Conservation (phyloP, 768 basidiomycete genomes). For the Dentipellis sp. region DNA sequence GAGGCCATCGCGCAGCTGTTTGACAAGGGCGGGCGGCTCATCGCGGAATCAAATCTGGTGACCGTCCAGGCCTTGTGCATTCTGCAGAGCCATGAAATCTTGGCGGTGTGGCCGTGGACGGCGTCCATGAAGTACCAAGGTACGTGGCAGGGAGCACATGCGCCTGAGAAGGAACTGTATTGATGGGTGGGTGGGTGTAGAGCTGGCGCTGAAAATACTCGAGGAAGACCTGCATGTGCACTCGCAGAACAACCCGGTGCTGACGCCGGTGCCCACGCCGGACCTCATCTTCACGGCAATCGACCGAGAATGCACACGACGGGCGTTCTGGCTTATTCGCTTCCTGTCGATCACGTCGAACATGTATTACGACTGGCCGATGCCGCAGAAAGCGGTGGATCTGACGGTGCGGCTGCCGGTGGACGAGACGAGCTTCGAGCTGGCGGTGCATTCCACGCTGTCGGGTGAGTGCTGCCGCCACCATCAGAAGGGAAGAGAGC, state of each 20-base stretch:
- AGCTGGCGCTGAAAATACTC: conserved; percentile 58
- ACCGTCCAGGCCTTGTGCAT: conserved; percentile 72
- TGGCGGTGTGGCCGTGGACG: conserved; percentile 18
- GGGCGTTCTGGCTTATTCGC: conserved; percentile 75
- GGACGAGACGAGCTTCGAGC: conserved; percentile 75
- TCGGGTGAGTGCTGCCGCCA: conserved; percentile 4
- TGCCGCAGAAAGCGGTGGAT: conserved; percentile 32
- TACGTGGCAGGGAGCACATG: conserved; percentile 14
- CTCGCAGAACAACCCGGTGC: conserved; percentile 49
- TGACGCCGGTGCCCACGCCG: conserved; percentile 48
- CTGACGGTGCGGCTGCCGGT: conserved; percentile 62
- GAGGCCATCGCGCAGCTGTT: conserved; percentile 65
- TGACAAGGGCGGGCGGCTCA: conserved; percentile 53
- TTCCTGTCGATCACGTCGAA: conserved; percentile 43
- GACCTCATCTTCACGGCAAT: conserved; percentile 53
- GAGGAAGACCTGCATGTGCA: conserved; percentile 60
- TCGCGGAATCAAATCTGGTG: conserved; percentile 53
- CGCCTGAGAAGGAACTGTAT: neutral
- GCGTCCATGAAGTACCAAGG: conserved; percentile 15
- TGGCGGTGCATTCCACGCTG: conserved; percentile 22
- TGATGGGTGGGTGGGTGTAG: conserved; percentile 24
- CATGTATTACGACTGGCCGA: conserved; percentile 28
- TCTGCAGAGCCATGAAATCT: conserved; percentile 57
- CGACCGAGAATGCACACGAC: conserved; percentile 71
- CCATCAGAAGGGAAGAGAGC: neutral